phyloP scores from a whole-genome alignment of 768 basidiomycete species.

The Thelephora ganbajun region DNA sequence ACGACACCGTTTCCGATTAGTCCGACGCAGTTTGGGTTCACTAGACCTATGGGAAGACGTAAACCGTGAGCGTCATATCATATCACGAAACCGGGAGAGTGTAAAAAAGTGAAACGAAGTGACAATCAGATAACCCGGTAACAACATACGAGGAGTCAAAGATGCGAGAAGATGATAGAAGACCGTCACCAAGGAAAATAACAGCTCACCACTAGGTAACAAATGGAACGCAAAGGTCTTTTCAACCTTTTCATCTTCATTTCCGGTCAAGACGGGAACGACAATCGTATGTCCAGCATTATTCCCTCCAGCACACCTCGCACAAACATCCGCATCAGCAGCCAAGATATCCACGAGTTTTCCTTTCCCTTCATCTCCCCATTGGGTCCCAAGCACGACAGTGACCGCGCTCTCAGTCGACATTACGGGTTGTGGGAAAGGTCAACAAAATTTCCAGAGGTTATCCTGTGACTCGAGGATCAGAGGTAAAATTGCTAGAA shows the following conservation, averaged over 20 bases:
- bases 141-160: neutral
- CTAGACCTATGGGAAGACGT: conserved; percentile 38
- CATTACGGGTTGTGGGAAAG: too few species aligned
- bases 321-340: conserved; percentile 82
- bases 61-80: neutral
- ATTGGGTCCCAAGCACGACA: conserved; percentile 78
- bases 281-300: conserved; percentile 99
- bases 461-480: too few species aligned
- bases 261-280: conserved; percentile 30
- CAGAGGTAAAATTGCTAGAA: too few species aligned
- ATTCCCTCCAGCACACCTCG: conserved; percentile 94
- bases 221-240: conserved; percentile 93
- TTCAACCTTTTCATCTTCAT: conserved; percentile 48
- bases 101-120: neutral
- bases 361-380: conserved; percentile 90
- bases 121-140: neutral
- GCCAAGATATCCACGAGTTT: conserved; percentile 96
- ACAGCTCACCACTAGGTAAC: conserved; percentile 64
- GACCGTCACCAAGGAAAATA: too few species aligned
- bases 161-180: too few species aligned
- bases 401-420: conserved; percentile 25
- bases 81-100: neutral
- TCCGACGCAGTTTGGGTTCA: conserved; percentile 76
- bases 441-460: too few species aligned
- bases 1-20: conserved; percentile 95